These are phyloP conservation scores for Jimgerdemannia lactiflua DNA, from an alignment of 192 early-diverging fungal genomes.

Conservation along the genomic window DNA sequence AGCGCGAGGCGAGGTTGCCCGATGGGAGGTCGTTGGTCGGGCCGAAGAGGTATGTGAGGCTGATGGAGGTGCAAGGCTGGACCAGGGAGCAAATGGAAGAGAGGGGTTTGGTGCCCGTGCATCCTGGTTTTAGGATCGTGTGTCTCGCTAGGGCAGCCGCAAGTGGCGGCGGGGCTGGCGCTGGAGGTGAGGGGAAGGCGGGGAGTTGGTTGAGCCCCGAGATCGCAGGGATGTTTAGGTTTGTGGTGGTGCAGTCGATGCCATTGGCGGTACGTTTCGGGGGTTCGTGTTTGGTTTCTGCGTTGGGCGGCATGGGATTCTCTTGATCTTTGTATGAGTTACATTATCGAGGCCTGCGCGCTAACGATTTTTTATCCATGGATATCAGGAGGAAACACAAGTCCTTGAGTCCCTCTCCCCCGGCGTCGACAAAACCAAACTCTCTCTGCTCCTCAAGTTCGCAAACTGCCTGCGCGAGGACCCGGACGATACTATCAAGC, in stretches of 20 bases:
- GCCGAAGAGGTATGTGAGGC: slow-evolving; percentile 48
- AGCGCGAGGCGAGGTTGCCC: slow-evolving; percentile 68
- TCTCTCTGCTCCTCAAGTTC: slow-evolving; percentile 47
- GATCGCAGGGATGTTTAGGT: slow-evolving; percentile 67
- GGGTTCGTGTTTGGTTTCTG: not conserved
- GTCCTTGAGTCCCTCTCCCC: slow-evolving; percentile 49
- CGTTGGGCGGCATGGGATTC: not conserved
- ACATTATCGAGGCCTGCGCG: slow-evolving; percentile 1
- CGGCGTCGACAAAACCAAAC: slow-evolving; percentile 40
- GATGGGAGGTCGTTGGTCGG: slow-evolving; percentile 60
- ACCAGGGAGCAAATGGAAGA: slow-evolving; percentile 45
- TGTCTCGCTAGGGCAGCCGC: slow-evolving; percentile 54
- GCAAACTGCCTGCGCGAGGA: slow-evolving; percentile 56
- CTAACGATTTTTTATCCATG: not conserved
- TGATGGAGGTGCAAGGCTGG: slow-evolving; percentile 45
- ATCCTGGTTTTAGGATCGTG: slow-evolving; percentile 76
- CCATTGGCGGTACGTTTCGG: slow-evolving; percentile 10
- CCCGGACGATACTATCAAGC: slow-evolving; percentile 56
- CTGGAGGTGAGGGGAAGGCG: slow-evolving; percentile 38
- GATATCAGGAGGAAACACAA: slow-evolving; percentile 40
- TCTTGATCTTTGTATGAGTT: not conserved
- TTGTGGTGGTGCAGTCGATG: slow-evolving; percentile 61
- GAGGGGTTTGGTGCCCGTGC: slow-evolving; percentile 53
- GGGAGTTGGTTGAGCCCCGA: slow-evolving; percentile 72
- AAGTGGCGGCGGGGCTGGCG: slow-evolving; percentile 38